These are phyloP conservation scores for Gloeophyllum trabeum DNA, from an alignment of 768 basidiomycete genomes.

Conservation along the genomic window DNA sequence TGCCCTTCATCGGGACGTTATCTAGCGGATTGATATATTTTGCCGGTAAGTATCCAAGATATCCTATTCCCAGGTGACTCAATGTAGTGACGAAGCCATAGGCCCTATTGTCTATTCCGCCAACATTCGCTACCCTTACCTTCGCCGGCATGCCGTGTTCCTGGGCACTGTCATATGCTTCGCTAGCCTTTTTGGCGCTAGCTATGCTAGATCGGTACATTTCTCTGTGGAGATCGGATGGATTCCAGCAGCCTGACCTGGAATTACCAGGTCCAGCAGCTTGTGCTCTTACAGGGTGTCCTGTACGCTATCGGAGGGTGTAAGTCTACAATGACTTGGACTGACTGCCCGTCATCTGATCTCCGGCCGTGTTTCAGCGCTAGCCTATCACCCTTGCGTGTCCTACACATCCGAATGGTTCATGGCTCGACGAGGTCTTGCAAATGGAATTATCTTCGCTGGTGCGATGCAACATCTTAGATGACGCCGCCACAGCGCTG, in stretches of 20 bases:
- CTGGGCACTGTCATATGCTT: slow-evolving; percentile 12
- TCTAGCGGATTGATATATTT: too few species aligned
- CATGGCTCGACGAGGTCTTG: slow-evolving; percentile 17
- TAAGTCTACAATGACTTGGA: too few species aligned
- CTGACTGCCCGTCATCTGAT: too few species aligned
- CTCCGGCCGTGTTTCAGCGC: too few species aligned
- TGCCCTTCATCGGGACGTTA: slow-evolving; percentile 17
- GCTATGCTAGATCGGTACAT: slow-evolving; percentile 12
- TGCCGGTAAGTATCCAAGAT: too few species aligned
- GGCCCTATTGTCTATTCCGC: slow-evolving; percentile 14
- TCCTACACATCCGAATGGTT: slow-evolving; percentile 23
- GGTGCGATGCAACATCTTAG: too few species aligned
- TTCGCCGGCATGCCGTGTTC: slow-evolving; percentile 11
- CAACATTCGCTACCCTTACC: slow-evolving; percentile 12
- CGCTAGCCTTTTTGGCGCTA: slow-evolving; percentile 16
- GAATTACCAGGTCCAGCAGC: slow-evolving; percentile 2
- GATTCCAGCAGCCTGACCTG: too few species aligned
- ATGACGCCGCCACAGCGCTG: background rate
- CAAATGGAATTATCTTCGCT: slow-evolving; percentile 20
- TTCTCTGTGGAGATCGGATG: background rate
- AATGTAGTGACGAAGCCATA: slow-evolving; percentile 9
- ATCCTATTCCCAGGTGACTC: slow-evolving; percentile 11
- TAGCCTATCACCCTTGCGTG: slow-evolving; percentile 16
- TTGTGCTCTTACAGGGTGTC: slow-evolving; percentile 15
- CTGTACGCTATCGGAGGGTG: slow-evolving; percentile 17